phyloP scores from a whole-genome alignment of 2,329 filamentous ascomycete species.

The Sordariomycetes sp. region DNA sequence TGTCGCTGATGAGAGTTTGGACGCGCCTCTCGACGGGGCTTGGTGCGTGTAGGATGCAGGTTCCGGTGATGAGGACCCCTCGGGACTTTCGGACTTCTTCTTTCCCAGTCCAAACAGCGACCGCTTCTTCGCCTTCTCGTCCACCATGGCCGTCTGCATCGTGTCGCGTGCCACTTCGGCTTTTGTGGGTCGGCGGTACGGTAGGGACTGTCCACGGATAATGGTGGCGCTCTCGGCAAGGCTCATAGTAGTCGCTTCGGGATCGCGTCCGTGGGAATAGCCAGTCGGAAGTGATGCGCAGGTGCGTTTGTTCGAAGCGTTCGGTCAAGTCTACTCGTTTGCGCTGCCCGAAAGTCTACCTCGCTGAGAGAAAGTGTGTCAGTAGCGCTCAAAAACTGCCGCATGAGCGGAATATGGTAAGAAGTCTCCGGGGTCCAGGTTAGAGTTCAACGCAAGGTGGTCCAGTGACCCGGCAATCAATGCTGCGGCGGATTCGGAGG shows the following conservation, averaged over 20 bases:
- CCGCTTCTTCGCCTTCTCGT: constrained; percentile 33
- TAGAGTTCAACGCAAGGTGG: not conserved
- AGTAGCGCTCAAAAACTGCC: not conserved
- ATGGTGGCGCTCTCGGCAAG: not conserved
- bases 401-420: not conserved
- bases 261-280: not conserved
- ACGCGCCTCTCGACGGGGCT: constrained; percentile 13
- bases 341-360: not conserved
- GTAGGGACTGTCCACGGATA: not conserved
- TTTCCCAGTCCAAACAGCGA: constrained; percentile 48
- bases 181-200: not conserved
- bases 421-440: not conserved
- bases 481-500: not conserved
- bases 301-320: not conserved
- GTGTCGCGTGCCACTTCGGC: not conserved
- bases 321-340: not conserved
- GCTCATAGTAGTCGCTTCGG: not conserved
- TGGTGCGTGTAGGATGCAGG: constrained; percentile 5
- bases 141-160: not conserved
- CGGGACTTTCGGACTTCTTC: constrained; percentile 25
- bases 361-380: not conserved
- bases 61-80: constrained; percentile 19
- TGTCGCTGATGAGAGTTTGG: constrained; percentile 21
- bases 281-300: not conserved
- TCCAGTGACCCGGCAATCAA: not conserved